phyloP scores from a whole-genome alignment of 345 rosid genomes.

The Moringa oleifera region DNA sequence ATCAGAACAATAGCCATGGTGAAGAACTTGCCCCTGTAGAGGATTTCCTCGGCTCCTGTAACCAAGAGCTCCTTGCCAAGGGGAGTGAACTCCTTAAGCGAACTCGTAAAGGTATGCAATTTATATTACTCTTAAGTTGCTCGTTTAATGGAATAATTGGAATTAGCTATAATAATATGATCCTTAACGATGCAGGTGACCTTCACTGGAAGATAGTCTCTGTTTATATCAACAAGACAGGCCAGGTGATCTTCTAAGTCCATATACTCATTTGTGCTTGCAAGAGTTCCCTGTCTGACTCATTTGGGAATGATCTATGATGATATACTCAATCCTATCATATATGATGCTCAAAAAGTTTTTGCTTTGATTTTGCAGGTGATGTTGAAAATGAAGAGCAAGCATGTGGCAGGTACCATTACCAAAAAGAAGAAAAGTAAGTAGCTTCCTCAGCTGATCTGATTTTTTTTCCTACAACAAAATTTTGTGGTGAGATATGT shows the following conservation, averaged over 20 bases:
- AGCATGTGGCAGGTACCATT: conserved; percentile 71
- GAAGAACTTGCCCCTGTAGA: conserved; percentile 56
- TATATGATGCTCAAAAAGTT: too few relatives aligned
- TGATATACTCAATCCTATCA: too few relatives aligned
- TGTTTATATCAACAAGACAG: conserved; percentile 61
- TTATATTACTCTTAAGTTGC: background rate
- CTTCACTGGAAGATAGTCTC: conserved; percentile 92
- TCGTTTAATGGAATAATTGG: background rate
- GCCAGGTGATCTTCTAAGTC: conserved; percentile 33
- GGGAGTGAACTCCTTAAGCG: conserved; percentile 89
- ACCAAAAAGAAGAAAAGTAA: conserved; percentile 89
- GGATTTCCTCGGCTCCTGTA: conserved; percentile 48
- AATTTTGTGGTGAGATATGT: background rate
- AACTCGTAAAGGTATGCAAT: conserved; percentile 66
- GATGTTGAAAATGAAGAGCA: conserved; percentile 85
- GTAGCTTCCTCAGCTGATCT: conserved; percentile 17
- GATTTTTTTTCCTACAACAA: too few relatives aligned
- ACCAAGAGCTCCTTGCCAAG: conserved; percentile 68
- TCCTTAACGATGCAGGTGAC: conserved; percentile 49
- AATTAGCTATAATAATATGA: background rate
- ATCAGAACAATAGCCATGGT: conserved; percentile 34
- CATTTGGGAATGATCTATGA: too few relatives aligned
- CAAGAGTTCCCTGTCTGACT: too few relatives aligned
- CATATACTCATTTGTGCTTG: background rate
- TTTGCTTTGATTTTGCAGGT: conserved; percentile 34